Percentiles rank a stretch among this genome's conserved stretches.
phyloP scores from a whole-genome alignment of 371 early-diverging fungal genomes.

The Phascolomyces articulosus region DNA sequence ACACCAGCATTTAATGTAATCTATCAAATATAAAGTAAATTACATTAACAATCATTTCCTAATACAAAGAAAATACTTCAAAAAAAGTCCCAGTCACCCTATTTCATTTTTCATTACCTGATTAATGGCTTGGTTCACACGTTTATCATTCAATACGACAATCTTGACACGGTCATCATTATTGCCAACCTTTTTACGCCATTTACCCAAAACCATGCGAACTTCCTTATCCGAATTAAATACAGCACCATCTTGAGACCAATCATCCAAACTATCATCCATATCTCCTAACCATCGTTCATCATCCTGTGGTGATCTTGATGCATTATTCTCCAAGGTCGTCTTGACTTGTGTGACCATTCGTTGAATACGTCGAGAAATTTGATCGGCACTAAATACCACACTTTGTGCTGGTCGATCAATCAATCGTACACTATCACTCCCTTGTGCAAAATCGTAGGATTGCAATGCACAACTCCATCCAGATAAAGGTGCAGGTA shows the following conservation, averaged over 20 bases:
- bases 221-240: constrained; percentile 27
- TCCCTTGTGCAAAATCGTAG: constrained; percentile 9
- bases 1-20: constrained; percentile 55
- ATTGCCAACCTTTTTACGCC: constrained; percentile 50
- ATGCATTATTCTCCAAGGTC: constrained; percentile 11
- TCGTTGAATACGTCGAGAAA: constrained; percentile 34
- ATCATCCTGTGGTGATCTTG: constrained; percentile 25
- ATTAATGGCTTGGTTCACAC: constrained; percentile 45
- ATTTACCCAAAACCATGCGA: constrained; percentile 43
- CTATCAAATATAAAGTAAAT: constrained; percentile 3
- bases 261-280: constrained; percentile 51
- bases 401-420: constrained; percentile 40
- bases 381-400: constrained; percentile 38
- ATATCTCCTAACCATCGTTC: constrained; percentile 51
- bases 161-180: constrained; percentile 51
- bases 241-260: constrained; percentile 44
- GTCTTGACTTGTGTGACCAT: constrained; percentile 44
- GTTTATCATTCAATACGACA: constrained; percentile 51
- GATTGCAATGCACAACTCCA: constrained; percentile 42
- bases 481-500: constrained; percentile 36
- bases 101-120: constrained; percentile 21
- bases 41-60: background rate
- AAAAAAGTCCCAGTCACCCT: background rate
- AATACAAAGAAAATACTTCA: background rate
- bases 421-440: constrained; percentile 25